phyloP scores from a whole-genome alignment of 108 stramenopile genomes.

The Cyclotella sp. region DNA sequence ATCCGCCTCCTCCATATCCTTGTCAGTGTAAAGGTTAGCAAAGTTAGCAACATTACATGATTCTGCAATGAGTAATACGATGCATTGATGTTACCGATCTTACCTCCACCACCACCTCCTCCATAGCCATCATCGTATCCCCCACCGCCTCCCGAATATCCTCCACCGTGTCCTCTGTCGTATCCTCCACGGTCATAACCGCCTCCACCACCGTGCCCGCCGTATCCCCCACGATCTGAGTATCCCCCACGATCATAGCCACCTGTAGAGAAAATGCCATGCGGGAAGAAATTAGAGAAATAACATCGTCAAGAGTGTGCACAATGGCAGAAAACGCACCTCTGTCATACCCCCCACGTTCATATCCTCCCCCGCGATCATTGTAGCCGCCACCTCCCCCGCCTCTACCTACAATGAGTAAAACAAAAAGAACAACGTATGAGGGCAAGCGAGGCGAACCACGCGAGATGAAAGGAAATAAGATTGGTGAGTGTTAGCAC shows the following conservation, averaged over 20 bases:
- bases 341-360: constrained; percentile 27
- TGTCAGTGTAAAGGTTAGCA: not conserved
- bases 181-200: constrained; percentile 51
- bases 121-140: constrained; percentile 54
- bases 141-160: constrained; percentile 42
- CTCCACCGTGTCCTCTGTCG: constrained; percentile 14
- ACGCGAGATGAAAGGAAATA: not conserved
- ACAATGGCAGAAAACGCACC: not conserved
- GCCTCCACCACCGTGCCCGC: constrained; percentile 24
- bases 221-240: constrained; percentile 48
- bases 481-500: not conserved
- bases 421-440: not conserved
- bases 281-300: not conserved
- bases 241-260: constrained; percentile 52
- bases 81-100: not conserved
- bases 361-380: constrained; percentile 38
- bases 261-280: constrained; percentile 1
- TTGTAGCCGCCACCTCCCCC: constrained; percentile 54
- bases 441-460: not conserved
- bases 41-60: not conserved
- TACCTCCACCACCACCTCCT: not conserved
- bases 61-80: not conserved
- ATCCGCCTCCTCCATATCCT: constrained; percentile 14
- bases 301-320: not conserved
- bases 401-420: not conserved